Conservation (phyloP, 257 asterid species). For the Solanum sitiens region DNA sequence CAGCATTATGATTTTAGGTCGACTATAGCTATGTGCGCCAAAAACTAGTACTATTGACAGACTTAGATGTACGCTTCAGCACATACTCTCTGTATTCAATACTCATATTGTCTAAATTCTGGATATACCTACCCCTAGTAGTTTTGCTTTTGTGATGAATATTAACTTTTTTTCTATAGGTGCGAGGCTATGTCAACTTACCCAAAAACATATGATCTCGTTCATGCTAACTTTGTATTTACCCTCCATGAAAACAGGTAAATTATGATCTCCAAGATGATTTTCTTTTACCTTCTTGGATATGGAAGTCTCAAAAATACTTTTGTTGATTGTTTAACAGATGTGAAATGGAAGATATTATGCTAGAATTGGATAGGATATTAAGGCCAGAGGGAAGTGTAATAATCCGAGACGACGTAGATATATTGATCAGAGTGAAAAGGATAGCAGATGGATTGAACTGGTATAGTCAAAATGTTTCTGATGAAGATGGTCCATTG, state of each 20-base stretch:
- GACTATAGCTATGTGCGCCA: not conserved
- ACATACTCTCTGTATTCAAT: not conserved
- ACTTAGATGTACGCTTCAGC: not conserved
- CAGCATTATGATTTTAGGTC: not conserved
- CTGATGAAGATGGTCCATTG: constrained; percentile 82
- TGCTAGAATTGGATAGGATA: constrained; percentile 76
- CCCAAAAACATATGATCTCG: constrained; percentile 29
- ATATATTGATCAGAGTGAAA: constrained; percentile 51
- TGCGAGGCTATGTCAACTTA: constrained; percentile 94
- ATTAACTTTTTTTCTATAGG: constrained; percentile 15
- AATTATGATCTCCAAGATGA: not conserved
- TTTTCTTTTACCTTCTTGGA: not conserved
- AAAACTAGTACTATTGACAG: not conserved
- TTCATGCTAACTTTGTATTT: too few relatives aligned
- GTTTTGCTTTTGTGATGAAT: not conserved
- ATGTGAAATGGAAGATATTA: constrained; percentile 64
- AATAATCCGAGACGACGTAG: constrained; percentile 70
- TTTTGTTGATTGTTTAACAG: constrained; percentile 12
- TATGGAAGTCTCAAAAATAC: not conserved
- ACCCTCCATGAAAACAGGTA: constrained; percentile 25
- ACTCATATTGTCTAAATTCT: not conserved
- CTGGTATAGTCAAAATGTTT: constrained; percentile 74
- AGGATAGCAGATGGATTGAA: constrained; percentile 57
- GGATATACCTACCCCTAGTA: too few relatives aligned
- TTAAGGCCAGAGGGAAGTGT: constrained; percentile 77